Base-by-base conservation (phyloP, 805 yeast species). In the Pichia californica region DNA sequence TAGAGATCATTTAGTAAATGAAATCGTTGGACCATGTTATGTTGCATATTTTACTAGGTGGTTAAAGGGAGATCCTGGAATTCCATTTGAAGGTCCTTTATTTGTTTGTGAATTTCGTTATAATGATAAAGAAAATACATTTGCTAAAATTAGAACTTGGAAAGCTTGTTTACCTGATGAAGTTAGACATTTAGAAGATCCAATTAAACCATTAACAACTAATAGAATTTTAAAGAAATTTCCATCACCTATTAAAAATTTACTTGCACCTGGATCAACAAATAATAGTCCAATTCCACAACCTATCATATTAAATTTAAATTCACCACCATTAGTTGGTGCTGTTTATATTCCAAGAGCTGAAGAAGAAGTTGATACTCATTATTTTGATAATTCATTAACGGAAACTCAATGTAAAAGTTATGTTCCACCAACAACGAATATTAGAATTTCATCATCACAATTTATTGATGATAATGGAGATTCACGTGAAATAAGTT, bases 161-260 rank as follows among this genome's bases (percentile, higher is more conserved):
- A 91, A 88, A 64, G 97, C 97, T 7, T 93, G 98, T 69, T 73
- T 93, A 52, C 99, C 99, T 0, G 98, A 93, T 63, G 98, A 91
- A 63, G 84, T 91, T 38, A 79, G 98, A 55, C 88, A 84, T 51
- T 69, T 71, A 43, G 91, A 86, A 55, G 97, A 89, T 56, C 83
- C 85, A 28, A 79, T 84, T 19, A 77, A 77, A 31, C 88, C 91
- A 7, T 72, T 91, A 40, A 68, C 73, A 44, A 64, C 58, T 43
- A 77, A 85, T 41, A 73, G 89, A 56, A 75, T 77, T 51, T 71
- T 84, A 59, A 80, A 80, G 57, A 81, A 83, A 57, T 80, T 77
- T 55, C 88, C 85, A 41, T 88, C 96, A 6, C 98, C 98, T 13
- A 71, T 93, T 53, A 81, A 80, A 58, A 79, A 83, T 52, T 61